phyloP scores from a whole-genome alignment of 768 basidiomycete species.

The Artomyces pyxidatus region DNA sequence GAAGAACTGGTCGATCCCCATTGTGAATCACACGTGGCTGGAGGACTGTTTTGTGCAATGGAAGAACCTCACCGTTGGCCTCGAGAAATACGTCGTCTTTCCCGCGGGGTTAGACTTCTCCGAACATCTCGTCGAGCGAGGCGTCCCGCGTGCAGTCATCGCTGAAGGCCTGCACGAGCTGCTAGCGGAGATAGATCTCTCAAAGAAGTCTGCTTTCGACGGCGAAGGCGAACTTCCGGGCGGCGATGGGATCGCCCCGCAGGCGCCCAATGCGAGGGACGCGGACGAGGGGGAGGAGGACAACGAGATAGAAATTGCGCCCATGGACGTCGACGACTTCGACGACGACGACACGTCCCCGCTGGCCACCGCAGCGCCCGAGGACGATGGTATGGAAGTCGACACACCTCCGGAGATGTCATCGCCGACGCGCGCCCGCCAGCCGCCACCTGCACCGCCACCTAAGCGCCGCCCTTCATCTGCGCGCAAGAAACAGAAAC shows the following conservation, averaged over 20 bases:
- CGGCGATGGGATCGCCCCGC: neutral
- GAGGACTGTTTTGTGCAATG: constrained; percentile 85
- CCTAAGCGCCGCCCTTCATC: too few relatives aligned
- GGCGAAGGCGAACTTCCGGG: neutral
- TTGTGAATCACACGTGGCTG: constrained; percentile 87
- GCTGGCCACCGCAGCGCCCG: too few relatives aligned
- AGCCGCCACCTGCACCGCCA: too few relatives aligned
- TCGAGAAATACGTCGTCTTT: constrained; percentile 62
- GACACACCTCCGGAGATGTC: too few relatives aligned
- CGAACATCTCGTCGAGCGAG: constrained; percentile 28
- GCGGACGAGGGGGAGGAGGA: constrained; percentile 4
- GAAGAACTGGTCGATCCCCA: constrained; percentile 69
- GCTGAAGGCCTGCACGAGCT: constrained; percentile 10
- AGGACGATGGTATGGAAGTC: too few relatives aligned
- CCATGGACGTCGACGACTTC: constrained; percentile 9
- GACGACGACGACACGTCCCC: neutral
- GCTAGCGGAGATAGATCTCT: constrained; percentile 2
- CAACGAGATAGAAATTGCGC: neutral
- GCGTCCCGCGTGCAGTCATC: constrained; percentile 12
- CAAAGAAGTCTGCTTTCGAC: neutral
- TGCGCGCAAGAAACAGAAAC: too few relatives aligned
- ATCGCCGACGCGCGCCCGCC: too few relatives aligned
- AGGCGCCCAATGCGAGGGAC: neutral
- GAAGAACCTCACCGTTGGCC: constrained; percentile 56
- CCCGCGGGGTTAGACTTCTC: constrained; percentile 63